A percentile compares a stretch with the other conserved stretches of the same genome.
phyloP scores from a whole-genome alignment of 192 early-diverging fungal species.

The Glomus cerebriforme region DNA sequence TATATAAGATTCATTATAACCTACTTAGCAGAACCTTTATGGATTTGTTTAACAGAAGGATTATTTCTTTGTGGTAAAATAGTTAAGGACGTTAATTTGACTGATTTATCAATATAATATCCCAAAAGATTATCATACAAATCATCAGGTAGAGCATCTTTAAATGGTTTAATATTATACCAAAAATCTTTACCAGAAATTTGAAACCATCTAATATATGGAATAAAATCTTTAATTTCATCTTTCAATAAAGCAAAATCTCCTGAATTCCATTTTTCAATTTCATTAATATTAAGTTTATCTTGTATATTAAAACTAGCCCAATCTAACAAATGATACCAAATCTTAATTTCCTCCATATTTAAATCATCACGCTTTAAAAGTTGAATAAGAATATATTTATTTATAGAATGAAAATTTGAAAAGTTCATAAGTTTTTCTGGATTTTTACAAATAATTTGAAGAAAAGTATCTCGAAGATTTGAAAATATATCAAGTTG shows the following conservation, averaged over 20 bases:
- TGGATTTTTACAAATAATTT: background rate
- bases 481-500: background rate
- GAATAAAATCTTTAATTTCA: background rate
- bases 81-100: background rate
- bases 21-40: too few relatives aligned
- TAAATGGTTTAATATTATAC: background rate
- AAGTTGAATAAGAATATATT: background rate
- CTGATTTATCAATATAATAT: background rate
- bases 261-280: background rate
- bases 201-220: slow-evolving; percentile 14
- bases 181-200: background rate
- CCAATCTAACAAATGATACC: background rate
- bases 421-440: background rate
- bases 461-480: background rate
- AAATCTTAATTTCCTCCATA: background rate
- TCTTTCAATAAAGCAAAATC: background rate
- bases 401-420: background rate
- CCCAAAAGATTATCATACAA: background rate
- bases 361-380: background rate
- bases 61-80: background rate
- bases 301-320: background rate
- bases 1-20: too few relatives aligned
- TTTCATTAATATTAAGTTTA: background rate
- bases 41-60: too few relatives aligned
- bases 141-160: background rate